Conservation (phyloP, 1,139 yeast species). For the Candida tropicalis region DNA sequence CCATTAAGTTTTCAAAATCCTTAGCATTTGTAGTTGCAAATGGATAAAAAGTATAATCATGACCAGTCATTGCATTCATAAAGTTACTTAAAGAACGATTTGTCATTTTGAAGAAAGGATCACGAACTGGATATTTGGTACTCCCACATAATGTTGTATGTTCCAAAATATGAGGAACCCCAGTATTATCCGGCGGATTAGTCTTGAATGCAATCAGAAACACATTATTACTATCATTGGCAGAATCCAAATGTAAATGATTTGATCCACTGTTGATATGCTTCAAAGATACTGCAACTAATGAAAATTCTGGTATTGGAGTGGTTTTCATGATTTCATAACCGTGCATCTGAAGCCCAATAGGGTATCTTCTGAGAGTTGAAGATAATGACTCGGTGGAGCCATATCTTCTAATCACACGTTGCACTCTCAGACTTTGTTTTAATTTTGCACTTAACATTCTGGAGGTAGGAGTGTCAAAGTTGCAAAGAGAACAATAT, state of each 20-base stretch:
- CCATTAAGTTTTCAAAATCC: conserved; percentile 83
- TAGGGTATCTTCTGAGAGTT: conserved; percentile 51
- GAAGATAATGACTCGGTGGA: conserved; percentile 12
- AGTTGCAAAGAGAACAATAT: too few species aligned
- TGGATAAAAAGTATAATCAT: conserved; percentile 93
- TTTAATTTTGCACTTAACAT: conserved; percentile 9
- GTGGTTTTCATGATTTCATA: conserved; percentile 63
- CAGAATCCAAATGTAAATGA: conserved; percentile 81
- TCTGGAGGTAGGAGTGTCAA: background rate
- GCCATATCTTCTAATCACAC: conserved; percentile 6
- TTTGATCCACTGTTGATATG: conserved; percentile 74
- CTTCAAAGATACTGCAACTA: conserved; percentile 72
- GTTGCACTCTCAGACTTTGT: background rate
- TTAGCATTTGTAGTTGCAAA: conserved; percentile 88
- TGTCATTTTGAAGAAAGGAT: conserved; percentile 96
- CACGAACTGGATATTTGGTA: conserved; percentile 85
- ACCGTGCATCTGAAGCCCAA: conserved; percentile 67
- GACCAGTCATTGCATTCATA: conserved; percentile 99
- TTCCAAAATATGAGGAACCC: conserved; percentile 94
- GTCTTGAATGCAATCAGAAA: conserved; percentile 92
- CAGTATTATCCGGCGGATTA: conserved; percentile 90
- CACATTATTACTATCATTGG: conserved; percentile 78
- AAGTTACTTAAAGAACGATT: conserved; percentile 85
- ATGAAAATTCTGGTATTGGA: conserved; percentile 78
- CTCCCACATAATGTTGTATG: conserved; percentile 97